Conservation (phyloP, 2,329 filamentous ascomycete genomes). For the Pyricularia sp. region DNA sequence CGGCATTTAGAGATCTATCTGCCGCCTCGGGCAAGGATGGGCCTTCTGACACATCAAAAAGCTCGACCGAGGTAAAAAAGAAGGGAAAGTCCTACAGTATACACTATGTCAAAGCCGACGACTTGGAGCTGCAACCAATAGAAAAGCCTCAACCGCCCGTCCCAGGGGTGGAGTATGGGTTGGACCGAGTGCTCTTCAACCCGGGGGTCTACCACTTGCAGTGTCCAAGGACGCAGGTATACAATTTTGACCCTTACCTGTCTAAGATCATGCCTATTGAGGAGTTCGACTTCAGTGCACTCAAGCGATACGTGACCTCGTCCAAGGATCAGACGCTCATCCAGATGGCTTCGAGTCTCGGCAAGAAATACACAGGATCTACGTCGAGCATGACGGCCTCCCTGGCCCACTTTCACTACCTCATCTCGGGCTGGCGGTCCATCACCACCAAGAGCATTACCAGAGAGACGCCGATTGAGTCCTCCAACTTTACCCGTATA, state of each 20-base stretch:
- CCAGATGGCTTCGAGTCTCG: slow-evolving; percentile 53
- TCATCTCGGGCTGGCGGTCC: slow-evolving; percentile 74
- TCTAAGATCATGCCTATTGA: slow-evolving; percentile 84
- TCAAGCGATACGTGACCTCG: slow-evolving; percentile 85
- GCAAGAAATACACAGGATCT: slow-evolving; percentile 82
- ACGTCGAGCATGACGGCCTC: slow-evolving; percentile 93
- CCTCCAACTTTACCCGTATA: slow-evolving; percentile 61
- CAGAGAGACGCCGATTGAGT: slow-evolving; percentile 28
- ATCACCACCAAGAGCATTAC: slow-evolving; percentile 63
- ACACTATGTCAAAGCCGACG: slow-evolving; percentile 15
- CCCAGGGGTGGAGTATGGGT: slow-evolving; percentile 60
- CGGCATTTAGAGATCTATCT: background rate
- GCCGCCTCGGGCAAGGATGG: background rate
- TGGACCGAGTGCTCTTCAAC: slow-evolving; percentile 92
- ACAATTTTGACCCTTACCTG: slow-evolving; percentile 95
- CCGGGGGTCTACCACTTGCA: slow-evolving; percentile 86
- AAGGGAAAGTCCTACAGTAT: slow-evolving; percentile 8
- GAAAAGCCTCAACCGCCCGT: slow-evolving; percentile 26
- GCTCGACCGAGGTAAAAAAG: background rate
- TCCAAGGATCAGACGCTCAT: slow-evolving; percentile 70
- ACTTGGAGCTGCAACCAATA: slow-evolving; percentile 22
- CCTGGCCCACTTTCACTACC: slow-evolving; percentile 83
- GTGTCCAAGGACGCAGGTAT: slow-evolving; percentile 78
- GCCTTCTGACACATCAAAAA: background rate
- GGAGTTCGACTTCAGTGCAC: slow-evolving; percentile 84